Evolutionary conservation across 1,139 yeast species (phyloP), one percentile per base, ranked within the genome.

Genomic region (Kluyveromyces marxianus): DNA sequence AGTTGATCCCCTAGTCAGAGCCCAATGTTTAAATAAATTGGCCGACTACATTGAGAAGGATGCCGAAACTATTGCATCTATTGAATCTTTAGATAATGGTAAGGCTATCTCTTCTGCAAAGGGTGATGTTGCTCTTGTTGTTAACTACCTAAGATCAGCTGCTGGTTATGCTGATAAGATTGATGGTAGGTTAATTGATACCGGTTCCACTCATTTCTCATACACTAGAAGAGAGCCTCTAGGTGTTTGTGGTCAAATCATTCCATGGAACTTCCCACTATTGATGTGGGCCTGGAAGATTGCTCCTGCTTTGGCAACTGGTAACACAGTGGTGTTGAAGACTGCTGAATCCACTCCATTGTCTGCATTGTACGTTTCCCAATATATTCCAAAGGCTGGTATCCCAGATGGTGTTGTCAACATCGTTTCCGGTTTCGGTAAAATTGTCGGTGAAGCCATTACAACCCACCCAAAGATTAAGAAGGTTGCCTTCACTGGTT

Each of bases 331-430:
- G 50, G 80, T 78, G 44, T 65, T 78, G 63, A 78, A 78, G 61
- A 69, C 82, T 39, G 81, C 83, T 35, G 81, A 76, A 63, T 68
- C 79, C 38, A 78, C 83, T 39, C 83, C 83, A 50, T 69, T 78
- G 53, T 75, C 81, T 48, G 82, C 82, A 14, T 68, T 78, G 52
- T 77, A 65, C 57, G 71, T 74, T 47, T 72, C 77, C 45, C 66
- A 69, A 44, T 75, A 71, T 55, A 65, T 72, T 51, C 72, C 71
- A 56, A 77, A 84, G 65, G 89, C 90, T 42, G 92, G 92, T 45
- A 71, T 86, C 56, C 96, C 96, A 53, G 74, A 77, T 14, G 95
- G 94, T 63, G 92, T 86, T 31, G 72, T 86, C 38, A 86, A 85
- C 64, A 77, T 82, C 49, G 71, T 87, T 59, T 73, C 88, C 60